These are phyloP conservation scores for Durusdinium trenchii DNA, from an alignment of 73 alveolate species.

Conservation along the genomic window DNA sequence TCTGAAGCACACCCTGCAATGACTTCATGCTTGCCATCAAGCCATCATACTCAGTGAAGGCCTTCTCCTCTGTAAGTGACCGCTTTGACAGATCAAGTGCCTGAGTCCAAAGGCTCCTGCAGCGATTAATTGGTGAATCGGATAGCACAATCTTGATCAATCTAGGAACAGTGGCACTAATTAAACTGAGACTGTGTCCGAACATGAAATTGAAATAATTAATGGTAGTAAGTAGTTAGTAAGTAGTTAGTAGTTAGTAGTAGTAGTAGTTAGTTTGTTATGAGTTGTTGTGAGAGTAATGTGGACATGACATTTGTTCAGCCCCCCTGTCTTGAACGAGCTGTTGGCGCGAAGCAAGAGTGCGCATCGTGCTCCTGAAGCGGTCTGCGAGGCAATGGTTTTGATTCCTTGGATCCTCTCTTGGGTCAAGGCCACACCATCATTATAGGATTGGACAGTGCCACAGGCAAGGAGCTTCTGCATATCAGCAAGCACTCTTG, in stretches of 20 bases:
- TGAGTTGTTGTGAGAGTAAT: too few relatives aligned
- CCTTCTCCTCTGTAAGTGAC: background rate
- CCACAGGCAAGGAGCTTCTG: constrained; percentile 14
- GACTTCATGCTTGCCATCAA: background rate
- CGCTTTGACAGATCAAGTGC: background rate
- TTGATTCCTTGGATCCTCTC: background rate
- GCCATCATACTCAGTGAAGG: background rate
- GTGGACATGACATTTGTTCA: too few relatives aligned
- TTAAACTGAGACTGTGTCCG: background rate
- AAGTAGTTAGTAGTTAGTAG: too few relatives aligned
- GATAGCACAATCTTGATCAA: background rate
- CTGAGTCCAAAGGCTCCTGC: background rate
- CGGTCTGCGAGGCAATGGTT: background rate
- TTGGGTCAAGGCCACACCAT: too few relatives aligned
- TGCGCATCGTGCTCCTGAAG: background rate
- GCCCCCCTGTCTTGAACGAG: background rate
- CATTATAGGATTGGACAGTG: too few relatives aligned
- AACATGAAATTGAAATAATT: background rate
- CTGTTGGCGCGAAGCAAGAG: background rate
- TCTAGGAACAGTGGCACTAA: background rate
- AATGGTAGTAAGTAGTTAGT: background rate
- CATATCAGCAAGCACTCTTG: background rate
- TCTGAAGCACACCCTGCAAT: background rate
- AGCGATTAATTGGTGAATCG: background rate
- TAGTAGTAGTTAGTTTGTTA: too few relatives aligned